A percentile compares a stretch with the other conserved stretches of the same genome.
These are phyloP conservation scores for Ramicandelaber brevisporus DNA, from an alignment of 192 early-diverging fungal species.

Conservation along the genomic window DNA sequence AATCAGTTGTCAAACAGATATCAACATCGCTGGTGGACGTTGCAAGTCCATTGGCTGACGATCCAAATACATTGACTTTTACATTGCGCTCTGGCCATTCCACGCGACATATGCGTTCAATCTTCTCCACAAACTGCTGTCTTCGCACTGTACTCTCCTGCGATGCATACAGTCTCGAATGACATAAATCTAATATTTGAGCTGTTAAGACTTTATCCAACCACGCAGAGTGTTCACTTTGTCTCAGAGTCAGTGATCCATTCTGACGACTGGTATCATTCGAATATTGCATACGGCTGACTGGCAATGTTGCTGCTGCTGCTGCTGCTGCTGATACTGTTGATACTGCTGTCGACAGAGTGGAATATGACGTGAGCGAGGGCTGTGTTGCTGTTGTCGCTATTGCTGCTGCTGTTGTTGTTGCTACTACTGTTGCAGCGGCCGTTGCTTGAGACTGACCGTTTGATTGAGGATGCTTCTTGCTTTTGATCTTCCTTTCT, in stretches of 20 bases:
- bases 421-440: no score
- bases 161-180: conserved; percentile 28
- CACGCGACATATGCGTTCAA: conserved; percentile 40
- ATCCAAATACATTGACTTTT: conserved; percentile 73
- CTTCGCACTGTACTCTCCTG: conserved; percentile 37
- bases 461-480: no score
- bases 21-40: conserved; percentile 72
- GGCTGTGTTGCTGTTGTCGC: no score
- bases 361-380: no score
- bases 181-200: conserved; percentile 30
- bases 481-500: no score
- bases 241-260: conserved; percentile 1
- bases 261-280: conserved; percentile 1
- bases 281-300: conserved; percentile 1
- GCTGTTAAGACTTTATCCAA: conserved; percentile 22
- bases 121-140: conserved; percentile 43
- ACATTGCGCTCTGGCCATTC: conserved; percentile 68
- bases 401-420: no score
- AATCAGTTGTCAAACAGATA: conserved; percentile 65
- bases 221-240: conserved; percentile 9
- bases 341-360: no score
- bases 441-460: no score
- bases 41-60: conserved; percentile 69
- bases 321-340: conserved; percentile 4
- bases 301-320: conserved; percentile 3